These are phyloP conservation scores for Secale cereale DNA, from an alignment of 176 grass and related monocot genomes.

Conservation along the genomic window DNA sequence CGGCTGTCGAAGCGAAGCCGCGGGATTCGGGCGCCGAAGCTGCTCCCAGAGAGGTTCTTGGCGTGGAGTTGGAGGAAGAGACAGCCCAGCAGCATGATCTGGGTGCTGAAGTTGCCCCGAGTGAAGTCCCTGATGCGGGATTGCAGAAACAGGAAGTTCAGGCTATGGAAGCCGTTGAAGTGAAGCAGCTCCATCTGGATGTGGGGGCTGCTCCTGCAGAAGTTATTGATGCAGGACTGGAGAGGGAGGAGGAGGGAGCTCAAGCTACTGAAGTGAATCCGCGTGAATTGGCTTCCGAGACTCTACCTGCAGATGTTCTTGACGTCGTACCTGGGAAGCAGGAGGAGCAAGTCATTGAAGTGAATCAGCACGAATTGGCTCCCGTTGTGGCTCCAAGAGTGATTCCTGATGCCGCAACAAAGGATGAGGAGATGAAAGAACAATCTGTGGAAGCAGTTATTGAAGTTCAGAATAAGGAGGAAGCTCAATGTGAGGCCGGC, in stretches of 20 bases:
- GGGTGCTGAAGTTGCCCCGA: neutral
- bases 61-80: conserved; percentile 12
- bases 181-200: neutral
- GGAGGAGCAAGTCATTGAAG: conserved; percentile 9
- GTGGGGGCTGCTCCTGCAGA: neutral
- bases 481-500: conserved; percentile 19
- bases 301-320: conserved; percentile 11
- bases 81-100: neutral
- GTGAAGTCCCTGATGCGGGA: neutral
- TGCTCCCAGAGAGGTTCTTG: neutral
- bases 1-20: conserved; percentile 1
- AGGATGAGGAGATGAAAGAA: neutral
- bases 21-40: neutral
- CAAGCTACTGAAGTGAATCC: conserved; percentile 6
- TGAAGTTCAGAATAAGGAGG: conserved; percentile 13
- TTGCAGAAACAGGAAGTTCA: neutral
- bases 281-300: conserved; percentile 19
- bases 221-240: neutral
- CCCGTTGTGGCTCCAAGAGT: conserved; percentile 6
- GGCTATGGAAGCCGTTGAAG: neutral
- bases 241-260: conserved; percentile 22
- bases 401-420: conserved; percentile 8
- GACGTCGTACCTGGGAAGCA: neutral
- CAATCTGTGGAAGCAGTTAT: neutral
- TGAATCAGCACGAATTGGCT: neutral